These are phyloP conservation scores for Cutaneotrichosporon arboriforme DNA, from an alignment of 1,284 basidiomycete genomes.

Conservation along the genomic window DNA sequence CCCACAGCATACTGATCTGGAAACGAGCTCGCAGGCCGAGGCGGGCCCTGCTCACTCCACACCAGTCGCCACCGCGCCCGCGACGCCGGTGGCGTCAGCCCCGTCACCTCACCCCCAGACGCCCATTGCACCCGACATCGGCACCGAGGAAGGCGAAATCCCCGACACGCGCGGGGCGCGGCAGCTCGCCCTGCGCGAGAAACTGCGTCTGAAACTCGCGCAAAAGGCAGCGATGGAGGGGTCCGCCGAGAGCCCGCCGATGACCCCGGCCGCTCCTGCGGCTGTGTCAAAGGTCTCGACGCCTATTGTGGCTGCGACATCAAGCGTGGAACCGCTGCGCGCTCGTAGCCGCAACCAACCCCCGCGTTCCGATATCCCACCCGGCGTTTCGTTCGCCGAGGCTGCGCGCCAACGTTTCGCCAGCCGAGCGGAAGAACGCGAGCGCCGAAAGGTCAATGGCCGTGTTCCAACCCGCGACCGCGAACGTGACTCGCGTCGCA, in stretches of 20 bases:
- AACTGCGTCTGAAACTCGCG: conserved; percentile 4
- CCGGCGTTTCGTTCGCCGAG: neutral
- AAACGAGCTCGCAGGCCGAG: neutral
- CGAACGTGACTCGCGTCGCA: too few relatives aligned
- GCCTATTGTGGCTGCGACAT: too few relatives aligned
- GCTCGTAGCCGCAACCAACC: too few relatives aligned
- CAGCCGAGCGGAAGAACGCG: too few relatives aligned
- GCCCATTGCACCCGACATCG: neutral
- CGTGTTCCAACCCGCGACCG: too few relatives aligned
- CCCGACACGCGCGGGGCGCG: neutral
- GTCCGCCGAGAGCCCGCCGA: neutral
- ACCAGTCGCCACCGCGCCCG: neutral
- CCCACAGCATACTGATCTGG: neutral
- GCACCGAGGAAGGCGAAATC: conserved; percentile 4
- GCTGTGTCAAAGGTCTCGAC: neutral
- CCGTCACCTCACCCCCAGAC: too few relatives aligned
- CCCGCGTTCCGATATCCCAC: too few relatives aligned
- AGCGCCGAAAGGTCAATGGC: too few relatives aligned
- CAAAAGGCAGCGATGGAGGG: neutral
- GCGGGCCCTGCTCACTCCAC: neutral
- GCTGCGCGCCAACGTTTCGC: conserved; percentile 1
- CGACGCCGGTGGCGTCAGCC: neutral
- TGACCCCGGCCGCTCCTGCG: neutral
- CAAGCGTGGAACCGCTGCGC: too few relatives aligned
- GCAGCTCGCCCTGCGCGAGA: conserved; percentile 7